A percentile compares a stretch with the other conserved stretches of the same genome.
Conservation (phyloP, 2,329 filamentous ascomycete genomes). For the Malbranchea cinnamomea region DNA sequence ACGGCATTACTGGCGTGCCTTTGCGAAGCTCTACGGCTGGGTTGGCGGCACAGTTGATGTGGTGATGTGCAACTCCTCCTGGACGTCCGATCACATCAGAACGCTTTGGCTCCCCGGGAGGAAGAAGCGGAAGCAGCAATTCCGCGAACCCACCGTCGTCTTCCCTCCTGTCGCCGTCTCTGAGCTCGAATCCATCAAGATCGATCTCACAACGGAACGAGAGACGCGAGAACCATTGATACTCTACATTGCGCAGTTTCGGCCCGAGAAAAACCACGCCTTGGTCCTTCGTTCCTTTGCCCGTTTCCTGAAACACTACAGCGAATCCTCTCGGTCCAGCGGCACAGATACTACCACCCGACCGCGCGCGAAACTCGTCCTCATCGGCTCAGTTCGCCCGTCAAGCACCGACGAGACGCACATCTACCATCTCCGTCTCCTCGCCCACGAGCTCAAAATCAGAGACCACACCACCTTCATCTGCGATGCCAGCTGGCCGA, state of each 20-base stretch:
- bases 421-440: constrained; percentile 75
- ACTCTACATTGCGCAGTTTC: constrained; percentile 92
- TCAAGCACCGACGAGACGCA: constrained; percentile 33
- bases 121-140: constrained; percentile 28
- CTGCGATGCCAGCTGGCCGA: constrained; percentile 76
- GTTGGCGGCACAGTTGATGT: constrained; percentile 76
- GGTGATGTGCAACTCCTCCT: constrained; percentile 94
- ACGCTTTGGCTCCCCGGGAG: constrained; percentile 55
- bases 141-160: constrained; percentile 46
- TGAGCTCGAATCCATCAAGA: constrained; percentile 61
- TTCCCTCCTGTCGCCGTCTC: constrained; percentile 87
- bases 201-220: constrained; percentile 51
- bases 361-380: constrained; percentile 50
- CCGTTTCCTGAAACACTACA: constrained; percentile 47
- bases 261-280: constrained; percentile 90
- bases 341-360: constrained; percentile 6
- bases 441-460: constrained; percentile 75
- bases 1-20: constrained; percentile 70
- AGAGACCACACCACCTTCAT: constrained; percentile 76
- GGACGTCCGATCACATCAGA: constrained; percentile 76
- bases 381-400: constrained; percentile 87
- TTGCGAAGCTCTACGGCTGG: constrained; percentile 67
- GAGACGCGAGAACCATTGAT: constrained; percentile 54
- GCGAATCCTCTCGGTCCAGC: constrained; percentile 35
- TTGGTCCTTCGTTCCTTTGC: constrained; percentile 77